A percentile compares a stretch with the other conserved stretches of the same genome.
Conservation (phyloP, 495 filamentous ascomycete species). For the Penicillium ochrochloron region DNA sequence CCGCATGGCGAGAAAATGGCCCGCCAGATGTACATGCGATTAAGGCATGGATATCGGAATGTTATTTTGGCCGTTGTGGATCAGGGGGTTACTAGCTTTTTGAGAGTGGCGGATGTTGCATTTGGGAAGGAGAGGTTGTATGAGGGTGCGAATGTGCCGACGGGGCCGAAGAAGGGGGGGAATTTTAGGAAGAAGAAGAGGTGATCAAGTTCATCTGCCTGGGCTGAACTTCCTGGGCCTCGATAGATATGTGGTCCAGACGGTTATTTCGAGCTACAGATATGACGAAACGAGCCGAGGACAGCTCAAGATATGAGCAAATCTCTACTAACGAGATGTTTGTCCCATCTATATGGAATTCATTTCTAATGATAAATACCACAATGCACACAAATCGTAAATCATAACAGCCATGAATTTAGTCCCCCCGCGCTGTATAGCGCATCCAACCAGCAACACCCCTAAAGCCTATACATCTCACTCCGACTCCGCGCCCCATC, state of each 20-base stretch:
- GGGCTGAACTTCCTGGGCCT: too few relatives aligned
- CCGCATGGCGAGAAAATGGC: slow-evolving; percentile 56
- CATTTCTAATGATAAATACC: slow-evolving; percentile 3
- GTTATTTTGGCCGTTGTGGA: slow-evolving; percentile 89
- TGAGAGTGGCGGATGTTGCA: slow-evolving; percentile 76
- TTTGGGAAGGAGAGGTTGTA: slow-evolving; percentile 79
- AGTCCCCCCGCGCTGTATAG: background rate
- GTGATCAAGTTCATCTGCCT: slow-evolving; percentile 21
- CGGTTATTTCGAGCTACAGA: background rate
- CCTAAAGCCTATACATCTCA: slow-evolving; percentile 59
- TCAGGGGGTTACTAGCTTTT: slow-evolving; percentile 84
- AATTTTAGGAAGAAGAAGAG: slow-evolving; percentile 41
- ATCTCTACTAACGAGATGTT: background rate
- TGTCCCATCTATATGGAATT: background rate
- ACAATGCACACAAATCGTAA: slow-evolving; percentile 15
- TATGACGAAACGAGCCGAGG: background rate
- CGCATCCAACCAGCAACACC: background rate
- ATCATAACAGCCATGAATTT: slow-evolving; percentile 13
- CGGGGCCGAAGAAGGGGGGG: slow-evolving; percentile 45
- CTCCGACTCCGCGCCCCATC: slow-evolving; percentile 84
- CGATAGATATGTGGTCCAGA: background rate
- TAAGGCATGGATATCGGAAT: slow-evolving; percentile 84
- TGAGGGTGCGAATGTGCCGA: slow-evolving; percentile 37
- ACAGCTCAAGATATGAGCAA: background rate
- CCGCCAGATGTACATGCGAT: slow-evolving; percentile 62